Evolutionary conservation across 2,329 filamentous ascomycete genomes (phyloP), one percentile per base, ranked within the genome.

Genomic region (Pseudocercospora cruenta): DNA sequence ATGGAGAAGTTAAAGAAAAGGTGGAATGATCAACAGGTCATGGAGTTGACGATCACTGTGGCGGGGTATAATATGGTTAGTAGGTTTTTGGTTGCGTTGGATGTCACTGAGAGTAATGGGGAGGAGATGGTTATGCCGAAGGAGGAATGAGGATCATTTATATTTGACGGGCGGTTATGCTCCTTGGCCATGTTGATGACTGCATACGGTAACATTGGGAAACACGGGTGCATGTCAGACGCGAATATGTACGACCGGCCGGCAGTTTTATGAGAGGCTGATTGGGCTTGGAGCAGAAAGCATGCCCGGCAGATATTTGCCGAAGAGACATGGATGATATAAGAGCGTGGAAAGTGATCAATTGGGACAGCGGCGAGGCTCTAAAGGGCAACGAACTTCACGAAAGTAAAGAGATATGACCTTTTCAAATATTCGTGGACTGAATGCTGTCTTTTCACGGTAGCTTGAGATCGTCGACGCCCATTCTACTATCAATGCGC

Each of bases 61-160:
- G 76, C 72, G 4, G 76, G 74, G 26, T 79, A 79, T 63, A 79
- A 79, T 60, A 78, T 78, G 75, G 77, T 79, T 24, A 76, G 74
- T 60, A 67, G 77, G 49, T 79, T 79, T 62, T 67, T 79, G 66
- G 77, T 78, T 3, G 74, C 72, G n/a, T 67, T 79, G 74, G 75
- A 79, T 68, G 77, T 79, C 14, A 77, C 74, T 43, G 77, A 79
- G 70, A 76, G 73, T 64, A 79, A 78, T 71, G 77, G 75, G 2
- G 73, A 73, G 62, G 68, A 69, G 59, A 76, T 78, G 71, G 70
- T 70, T 58, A 72, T 78, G 74, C 77, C 77, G 16, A 54, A 57
- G 12, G 36, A 60, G 26, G 58, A 58, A 1, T 28, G 16, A 26
- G 12, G 47, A 26, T 22, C n/a, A n/a, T 26, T 5, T 5, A 22